A percentile compares a stretch with the other conserved stretches of the same genome.
Evolutionary conservation across 441 rosid genomes (phyloP).

Genomic region (Erodium chrysanthum): DNA sequence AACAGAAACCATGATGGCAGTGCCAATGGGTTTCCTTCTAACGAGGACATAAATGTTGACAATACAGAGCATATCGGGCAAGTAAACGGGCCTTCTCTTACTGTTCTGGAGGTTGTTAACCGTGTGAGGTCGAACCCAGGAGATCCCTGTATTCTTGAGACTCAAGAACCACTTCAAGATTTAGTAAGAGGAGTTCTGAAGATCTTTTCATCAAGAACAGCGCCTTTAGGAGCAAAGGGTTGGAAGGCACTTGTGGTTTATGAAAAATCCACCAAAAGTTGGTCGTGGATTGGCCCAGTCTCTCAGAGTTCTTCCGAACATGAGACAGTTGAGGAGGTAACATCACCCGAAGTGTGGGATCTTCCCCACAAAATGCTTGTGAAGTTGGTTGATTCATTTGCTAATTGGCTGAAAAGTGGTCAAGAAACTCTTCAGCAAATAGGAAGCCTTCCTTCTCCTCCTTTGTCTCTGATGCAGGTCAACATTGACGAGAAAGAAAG

Average conservation of each 20-base stretch:
- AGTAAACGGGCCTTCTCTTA: conserved; percentile 50
- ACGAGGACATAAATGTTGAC: conserved; percentile 35
- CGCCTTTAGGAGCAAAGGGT: conserved; percentile 95
- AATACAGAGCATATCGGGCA: conserved; percentile 34
- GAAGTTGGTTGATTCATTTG: conserved; percentile 92
- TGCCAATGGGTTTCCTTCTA: conserved; percentile 35
- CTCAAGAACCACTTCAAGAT: conserved; percentile 94
- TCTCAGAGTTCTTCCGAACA: conserved; percentile 45
- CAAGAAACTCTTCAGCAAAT: conserved; percentile 93
- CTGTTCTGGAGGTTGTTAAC: conserved; percentile 83
- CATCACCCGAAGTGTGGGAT: conserved; percentile 94
- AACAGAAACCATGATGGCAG: conserved; percentile 36
- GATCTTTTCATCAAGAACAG: conserved; percentile 80
- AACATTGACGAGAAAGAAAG: conserved; percentile 93
- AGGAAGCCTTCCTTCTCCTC: conserved; percentile 98
- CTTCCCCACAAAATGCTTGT: conserved; percentile 91
- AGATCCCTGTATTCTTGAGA: conserved; percentile 86
- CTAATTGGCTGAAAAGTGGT: conserved; percentile 93
- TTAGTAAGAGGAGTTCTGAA: conserved; percentile 86
- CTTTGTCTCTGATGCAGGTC: conserved; percentile 66
- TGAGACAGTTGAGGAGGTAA: conserved; percentile 73
- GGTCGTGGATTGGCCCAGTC: conserved; percentile 90
- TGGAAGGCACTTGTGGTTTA: conserved; percentile 85
- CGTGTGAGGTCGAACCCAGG: conserved; percentile 83
- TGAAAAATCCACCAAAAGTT: conserved; percentile 70